Evolutionary conservation across 441 rosid species (phyloP), one percentile per base, ranked within the genome.

Genomic region (Kokia cookei): DNA sequence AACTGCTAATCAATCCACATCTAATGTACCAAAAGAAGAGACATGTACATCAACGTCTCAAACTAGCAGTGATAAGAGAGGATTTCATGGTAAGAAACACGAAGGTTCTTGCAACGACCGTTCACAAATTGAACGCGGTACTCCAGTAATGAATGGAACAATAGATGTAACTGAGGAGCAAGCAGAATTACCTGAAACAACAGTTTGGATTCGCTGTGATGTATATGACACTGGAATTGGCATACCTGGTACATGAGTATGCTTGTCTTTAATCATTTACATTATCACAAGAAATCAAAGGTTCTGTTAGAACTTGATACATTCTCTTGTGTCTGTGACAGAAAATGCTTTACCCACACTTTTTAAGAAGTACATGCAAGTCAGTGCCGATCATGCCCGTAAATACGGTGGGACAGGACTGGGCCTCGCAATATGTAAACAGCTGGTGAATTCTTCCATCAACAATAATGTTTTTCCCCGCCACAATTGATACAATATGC

Each of bases 371-470:
- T 96, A 96, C 80, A 93, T 93, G 98, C 99, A 93, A 93, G 99
- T 87, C 64, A 89, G 97, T 5, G 86, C 98, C 0, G 98, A 92
- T 86, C 96, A 92, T 82, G 95, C 98, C 22, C 89, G 97, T 8
- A 93, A 93, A 74, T 96, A 96, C 50, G 97, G 99, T 27, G 99
- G 98, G 72, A 96, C 99, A 6, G 99, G 99, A 74, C 85, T 93
- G n/a, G 98, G 99, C 68, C 97, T 96, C 12, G 98, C 97, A 68
- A 96, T 96, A 75, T 96, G 99, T 87, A 96, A 96, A 84, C 98
- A 96, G 75, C 86, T 96, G 94, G 99, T 96, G 70, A 82, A 73
- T 60, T 75, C 57, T 71, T 13, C 63, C 67, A 22, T 19, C 11
- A 19, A n/a, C 35, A 57, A 65, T 42, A 11, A 50, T 43, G 14